These are phyloP conservation scores for Brassica juncea DNA, from an alignment of 345 rosid genomes.

Conservation along the genomic window DNA sequence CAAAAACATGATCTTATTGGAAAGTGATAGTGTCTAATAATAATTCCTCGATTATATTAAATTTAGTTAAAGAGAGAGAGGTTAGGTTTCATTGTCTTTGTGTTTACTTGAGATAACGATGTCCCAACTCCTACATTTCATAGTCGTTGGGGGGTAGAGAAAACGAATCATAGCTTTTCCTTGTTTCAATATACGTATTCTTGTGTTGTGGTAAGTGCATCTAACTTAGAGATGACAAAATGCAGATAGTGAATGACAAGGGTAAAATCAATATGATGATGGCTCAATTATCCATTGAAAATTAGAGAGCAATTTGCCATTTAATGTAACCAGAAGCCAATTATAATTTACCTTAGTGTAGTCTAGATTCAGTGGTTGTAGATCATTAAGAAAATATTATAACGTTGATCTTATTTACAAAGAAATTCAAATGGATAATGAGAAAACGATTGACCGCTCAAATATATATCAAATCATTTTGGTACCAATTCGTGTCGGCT, in stretches of 20 bases:
- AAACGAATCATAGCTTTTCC: not conserved
- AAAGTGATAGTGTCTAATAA: not conserved
- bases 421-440: not conserved
- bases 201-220: not conserved
- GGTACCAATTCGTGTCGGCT: slow-evolving; percentile 28
- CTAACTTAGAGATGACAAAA: not conserved
- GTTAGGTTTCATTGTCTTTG: slow-evolving; percentile 1
- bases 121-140: not conserved
- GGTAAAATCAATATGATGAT: not conserved
- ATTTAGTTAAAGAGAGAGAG: not conserved
- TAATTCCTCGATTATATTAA: not conserved
- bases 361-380: not conserved
- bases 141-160: not conserved
- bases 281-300: not conserved
- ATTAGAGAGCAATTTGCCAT: not conserved
- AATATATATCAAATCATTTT: slow-evolving; percentile 11
- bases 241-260: not conserved
- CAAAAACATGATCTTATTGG: not conserved
- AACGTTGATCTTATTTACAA: not conserved
- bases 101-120: not conserved
- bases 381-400: not conserved
- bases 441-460: not conserved
- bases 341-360: not conserved
- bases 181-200: not conserved
- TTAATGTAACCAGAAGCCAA: not conserved